These are phyloP conservation scores for Eucalyptus pauciflora DNA, from an alignment of 345 rosid genomes.

Conservation along the genomic window DNA sequence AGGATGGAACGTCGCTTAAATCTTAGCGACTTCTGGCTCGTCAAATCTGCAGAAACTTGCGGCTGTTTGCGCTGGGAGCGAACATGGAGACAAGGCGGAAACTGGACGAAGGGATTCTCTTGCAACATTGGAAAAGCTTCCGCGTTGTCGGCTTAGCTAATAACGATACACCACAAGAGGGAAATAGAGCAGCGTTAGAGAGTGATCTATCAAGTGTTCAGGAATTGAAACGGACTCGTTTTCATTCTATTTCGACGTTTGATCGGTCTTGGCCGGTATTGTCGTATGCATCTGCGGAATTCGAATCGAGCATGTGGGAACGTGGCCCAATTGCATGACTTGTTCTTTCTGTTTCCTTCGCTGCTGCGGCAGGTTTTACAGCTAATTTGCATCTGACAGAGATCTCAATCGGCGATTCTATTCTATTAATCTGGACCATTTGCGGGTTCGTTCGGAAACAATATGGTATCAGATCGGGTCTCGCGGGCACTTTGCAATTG, in stretches of 20 bases:
- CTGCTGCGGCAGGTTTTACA: neutral
- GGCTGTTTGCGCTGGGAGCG: no score
- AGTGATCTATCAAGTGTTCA: neutral
- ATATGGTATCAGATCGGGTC: neutral
- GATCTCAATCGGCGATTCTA: neutral
- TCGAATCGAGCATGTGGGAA: neutral
- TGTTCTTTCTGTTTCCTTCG: neutral
- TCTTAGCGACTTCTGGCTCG: no score
- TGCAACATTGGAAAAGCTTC: neutral
- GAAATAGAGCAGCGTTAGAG: neutral
- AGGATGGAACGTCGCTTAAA: no score
- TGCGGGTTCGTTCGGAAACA: neutral
- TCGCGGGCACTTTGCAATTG: neutral
- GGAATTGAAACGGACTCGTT: neutral
- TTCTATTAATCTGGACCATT: neutral
- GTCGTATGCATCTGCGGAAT: neutral
- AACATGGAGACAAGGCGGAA: no score
- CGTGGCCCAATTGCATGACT: neutral
- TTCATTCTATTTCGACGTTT: neutral
- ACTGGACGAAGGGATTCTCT: no score
- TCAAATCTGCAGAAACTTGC: no score
- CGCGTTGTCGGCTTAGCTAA: neutral
- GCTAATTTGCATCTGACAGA: neutral
- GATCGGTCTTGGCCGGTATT: neutral
- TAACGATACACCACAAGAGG: neutral